A percentile compares a stretch with the other conserved stretches of the same genome.
These are phyloP conservation scores for Syncephalastrum sp. DNA, from an alignment of 371 early-diverging fungal species.

Conservation along the genomic window DNA sequence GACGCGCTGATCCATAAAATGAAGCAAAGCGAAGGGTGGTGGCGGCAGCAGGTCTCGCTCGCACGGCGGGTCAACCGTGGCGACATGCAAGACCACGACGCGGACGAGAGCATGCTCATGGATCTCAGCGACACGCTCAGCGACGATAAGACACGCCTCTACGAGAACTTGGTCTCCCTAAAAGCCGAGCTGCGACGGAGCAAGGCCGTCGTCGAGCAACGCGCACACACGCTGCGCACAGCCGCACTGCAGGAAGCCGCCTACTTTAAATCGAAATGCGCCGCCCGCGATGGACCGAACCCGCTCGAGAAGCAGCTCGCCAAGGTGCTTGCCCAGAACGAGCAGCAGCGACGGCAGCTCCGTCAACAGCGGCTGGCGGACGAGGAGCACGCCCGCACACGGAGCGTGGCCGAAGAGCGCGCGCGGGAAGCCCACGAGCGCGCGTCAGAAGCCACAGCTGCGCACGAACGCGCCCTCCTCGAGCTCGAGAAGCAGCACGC, in stretches of 20 bases:
- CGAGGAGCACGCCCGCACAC: constrained; percentile 40
- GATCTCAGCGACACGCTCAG: constrained; percentile 26
- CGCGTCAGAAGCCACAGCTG: constrained; percentile 49
- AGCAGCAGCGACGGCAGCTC: constrained; percentile 31
- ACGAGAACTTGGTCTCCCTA: constrained; percentile 40
- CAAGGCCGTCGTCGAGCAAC: constrained; percentile 35
- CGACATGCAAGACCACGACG: constrained; percentile 20
- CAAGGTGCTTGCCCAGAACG: constrained; percentile 42
- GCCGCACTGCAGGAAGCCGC: constrained; percentile 61
- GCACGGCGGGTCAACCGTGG: constrained; percentile 30
- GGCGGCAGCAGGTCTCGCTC: constrained; percentile 48
- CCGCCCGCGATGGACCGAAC: constrained; percentile 28
- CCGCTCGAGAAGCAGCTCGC: constrained; percentile 50
- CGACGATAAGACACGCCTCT: constrained; percentile 30
- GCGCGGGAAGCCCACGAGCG: constrained; percentile 44
- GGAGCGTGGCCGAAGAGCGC: constrained; percentile 45
- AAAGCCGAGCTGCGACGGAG: constrained; percentile 46
- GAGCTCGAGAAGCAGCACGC: constrained; percentile 41
- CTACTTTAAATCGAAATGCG: constrained; percentile 53
- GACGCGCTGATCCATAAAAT: constrained; percentile 41
- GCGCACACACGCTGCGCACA: constrained; percentile 50
- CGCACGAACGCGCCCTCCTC: constrained; percentile 45
- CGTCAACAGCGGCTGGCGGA: constrained; percentile 39
- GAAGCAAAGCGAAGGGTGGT: constrained; percentile 54
- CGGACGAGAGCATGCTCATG: constrained; percentile 38